These are phyloP conservation scores for Dryadomyces quercus-mongolicae DNA, from an alignment of 2,329 filamentous ascomycete genomes.

Conservation along the genomic window DNA sequence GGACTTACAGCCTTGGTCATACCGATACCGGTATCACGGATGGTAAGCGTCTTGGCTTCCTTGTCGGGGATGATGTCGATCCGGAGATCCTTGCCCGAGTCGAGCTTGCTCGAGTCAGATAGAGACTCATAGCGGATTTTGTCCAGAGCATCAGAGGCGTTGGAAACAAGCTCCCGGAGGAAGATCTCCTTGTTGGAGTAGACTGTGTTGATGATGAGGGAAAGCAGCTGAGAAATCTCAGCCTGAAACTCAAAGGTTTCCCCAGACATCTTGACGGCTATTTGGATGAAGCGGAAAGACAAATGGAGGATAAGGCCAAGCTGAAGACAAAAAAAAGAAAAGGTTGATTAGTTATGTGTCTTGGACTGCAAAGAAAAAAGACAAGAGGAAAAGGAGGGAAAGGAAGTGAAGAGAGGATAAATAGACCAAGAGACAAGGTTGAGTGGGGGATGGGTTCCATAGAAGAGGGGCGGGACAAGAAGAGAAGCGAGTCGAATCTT, in stretches of 20 bases:
- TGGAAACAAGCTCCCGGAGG: constrained; percentile 95
- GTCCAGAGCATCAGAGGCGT: constrained; percentile 97
- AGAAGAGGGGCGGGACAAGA: neutral
- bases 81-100: constrained; percentile 92
- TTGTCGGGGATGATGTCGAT: constrained; percentile 99
- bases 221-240: constrained; percentile 99
- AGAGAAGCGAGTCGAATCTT: neutral
- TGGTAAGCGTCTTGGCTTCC: constrained; percentile 93
- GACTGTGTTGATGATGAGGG: constrained; percentile 99
- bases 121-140: constrained; percentile 99
- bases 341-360: neutral
- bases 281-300: neutral
- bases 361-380: neutral
- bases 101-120: constrained; percentile 94
- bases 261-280: constrained; percentile 59
- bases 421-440: neutral
- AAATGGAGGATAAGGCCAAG: neutral
- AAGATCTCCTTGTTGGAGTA: constrained; percentile 99
- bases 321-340: neutral
- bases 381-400: neutral
- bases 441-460: neutral
- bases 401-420: neutral
- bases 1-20: constrained; percentile 97
- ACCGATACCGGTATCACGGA: constrained; percentile 96
- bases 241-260: constrained; percentile 99